A percentile compares a stretch with the other conserved stretches of the same genome.
Evolutionary conservation across 2,329 filamentous ascomycete species (phyloP).

Genomic region (Cryphonectria carpinicola): DNA sequence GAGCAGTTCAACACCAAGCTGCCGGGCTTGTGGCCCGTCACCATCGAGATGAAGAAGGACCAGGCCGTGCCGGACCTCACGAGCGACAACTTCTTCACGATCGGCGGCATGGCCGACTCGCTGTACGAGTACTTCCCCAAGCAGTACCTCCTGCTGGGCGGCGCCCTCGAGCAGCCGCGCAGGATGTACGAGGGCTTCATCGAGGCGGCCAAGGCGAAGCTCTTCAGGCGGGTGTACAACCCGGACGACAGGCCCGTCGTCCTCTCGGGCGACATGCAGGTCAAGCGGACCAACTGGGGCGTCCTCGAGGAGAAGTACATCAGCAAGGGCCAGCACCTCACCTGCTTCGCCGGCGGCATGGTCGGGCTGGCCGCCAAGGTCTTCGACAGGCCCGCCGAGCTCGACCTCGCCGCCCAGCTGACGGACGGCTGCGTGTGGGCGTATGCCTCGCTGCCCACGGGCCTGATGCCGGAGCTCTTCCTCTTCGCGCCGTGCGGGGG

Average conservation of each 20-base stretch:
- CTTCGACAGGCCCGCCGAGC: slow-evolving; percentile 58
- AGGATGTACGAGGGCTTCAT: slow-evolving; percentile 37
- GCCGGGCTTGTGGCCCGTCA: slow-evolving; percentile 66
- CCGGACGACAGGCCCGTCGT: slow-evolving; percentile 46
- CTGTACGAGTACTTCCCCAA: slow-evolving; percentile 69
- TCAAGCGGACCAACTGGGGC: slow-evolving; percentile 34
- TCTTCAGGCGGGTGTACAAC: slow-evolving; percentile 45
- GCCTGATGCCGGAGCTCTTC: slow-evolving; percentile 66
- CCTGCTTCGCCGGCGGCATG: slow-evolving; percentile 69
- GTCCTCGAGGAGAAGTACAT: slow-evolving; percentile 35
- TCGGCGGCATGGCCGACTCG: slow-evolving; percentile 61
- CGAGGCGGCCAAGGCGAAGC: slow-evolving; percentile 43
- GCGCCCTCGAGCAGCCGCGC: slow-evolving; percentile 50
- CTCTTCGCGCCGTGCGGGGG: slow-evolving; percentile 47
- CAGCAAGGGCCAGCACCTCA: slow-evolving; percentile 56
- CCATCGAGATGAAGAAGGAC: slow-evolving; percentile 45
- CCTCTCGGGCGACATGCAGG: slow-evolving; percentile 51
- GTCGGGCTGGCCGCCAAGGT: slow-evolving; percentile 64
- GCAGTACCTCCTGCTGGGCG: slow-evolving; percentile 69
- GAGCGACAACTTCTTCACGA: slow-evolving; percentile 55
- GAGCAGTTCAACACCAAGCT: slow-evolving; percentile 58
- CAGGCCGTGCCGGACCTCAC: slow-evolving; percentile 59
- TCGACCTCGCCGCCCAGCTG: slow-evolving; percentile 60
- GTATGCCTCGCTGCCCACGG: slow-evolving; percentile 59
- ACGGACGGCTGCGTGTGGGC: slow-evolving; percentile 69